These are phyloP conservation scores for Hibiscus trionum DNA, from an alignment of 345 rosid genomes.

Conservation along the genomic window DNA sequence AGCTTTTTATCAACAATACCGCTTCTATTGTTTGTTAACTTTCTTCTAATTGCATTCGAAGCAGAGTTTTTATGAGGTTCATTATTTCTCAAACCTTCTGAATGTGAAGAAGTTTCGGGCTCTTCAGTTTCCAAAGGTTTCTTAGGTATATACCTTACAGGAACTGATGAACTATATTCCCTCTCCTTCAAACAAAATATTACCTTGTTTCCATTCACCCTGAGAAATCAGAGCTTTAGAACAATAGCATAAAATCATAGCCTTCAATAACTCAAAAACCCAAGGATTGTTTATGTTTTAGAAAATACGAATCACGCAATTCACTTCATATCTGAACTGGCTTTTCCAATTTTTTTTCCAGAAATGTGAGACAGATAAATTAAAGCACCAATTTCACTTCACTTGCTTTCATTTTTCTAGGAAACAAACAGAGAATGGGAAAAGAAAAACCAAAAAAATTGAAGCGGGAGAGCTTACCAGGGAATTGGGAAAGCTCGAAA, in stretches of 20 bases:
- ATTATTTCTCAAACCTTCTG: constrained; percentile 22
- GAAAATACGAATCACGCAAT: background rate
- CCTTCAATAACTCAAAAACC: background rate
- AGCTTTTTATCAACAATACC: constrained; percentile 12
- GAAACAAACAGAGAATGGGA: background rate
- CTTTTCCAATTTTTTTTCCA: background rate
- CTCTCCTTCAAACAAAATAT: constrained; percentile 37
- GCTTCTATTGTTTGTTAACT: constrained; percentile 12
- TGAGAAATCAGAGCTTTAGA: constrained; percentile 17
- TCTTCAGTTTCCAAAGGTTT: constrained; percentile 25
- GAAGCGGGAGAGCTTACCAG: constrained; percentile 24
- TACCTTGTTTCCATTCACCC: constrained; percentile 32
- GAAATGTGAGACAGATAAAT: background rate
- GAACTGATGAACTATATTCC: constrained; percentile 40
- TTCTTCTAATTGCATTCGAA: constrained; percentile 17
- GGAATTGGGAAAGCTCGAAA: constrained; percentile 25
- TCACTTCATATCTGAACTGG: background rate
- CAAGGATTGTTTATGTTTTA: background rate
- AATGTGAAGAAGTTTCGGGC: constrained; percentile 11
- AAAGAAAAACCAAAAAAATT: background rate
- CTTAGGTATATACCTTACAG: constrained; percentile 52
- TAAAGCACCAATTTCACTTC: background rate
- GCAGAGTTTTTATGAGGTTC: constrained; percentile 10
- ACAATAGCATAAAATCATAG: background rate
- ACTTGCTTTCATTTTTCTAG: constrained; percentile 3